Percentiles rank a stretch among this genome's conserved stretches.
Evolutionary conservation across 768 basidiomycete genomes (phyloP).

Genomic region (Calocybe indica): DNA sequence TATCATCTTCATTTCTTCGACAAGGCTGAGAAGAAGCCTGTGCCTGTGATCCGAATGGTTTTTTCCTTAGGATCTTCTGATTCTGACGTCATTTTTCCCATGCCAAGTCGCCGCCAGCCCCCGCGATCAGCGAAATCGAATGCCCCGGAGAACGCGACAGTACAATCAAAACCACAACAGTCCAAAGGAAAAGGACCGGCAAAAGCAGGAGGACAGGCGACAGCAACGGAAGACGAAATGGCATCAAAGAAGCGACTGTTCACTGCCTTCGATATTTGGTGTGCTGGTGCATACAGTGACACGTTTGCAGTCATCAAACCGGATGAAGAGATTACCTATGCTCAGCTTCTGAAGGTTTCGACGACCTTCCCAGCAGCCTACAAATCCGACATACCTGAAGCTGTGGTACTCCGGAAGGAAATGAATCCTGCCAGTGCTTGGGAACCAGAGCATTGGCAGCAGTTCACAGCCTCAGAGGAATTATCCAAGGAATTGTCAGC

Average conservation of each 20-base stretch:
- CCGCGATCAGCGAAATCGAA: no score
- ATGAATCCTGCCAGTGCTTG: neutral
- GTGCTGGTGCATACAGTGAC: neutral
- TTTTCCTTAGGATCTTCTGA: slow-evolving; percentile 4
- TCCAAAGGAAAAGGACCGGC: no score
- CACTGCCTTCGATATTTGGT: slow-evolving; percentile 2
- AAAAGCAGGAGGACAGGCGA: neutral
- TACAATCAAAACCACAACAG: no score
- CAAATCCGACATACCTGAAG: neutral
- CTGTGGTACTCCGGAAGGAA: neutral
- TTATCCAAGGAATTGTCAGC: no score
- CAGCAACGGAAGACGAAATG: no score
- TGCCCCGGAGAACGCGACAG: no score
- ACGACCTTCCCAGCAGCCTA: neutral
- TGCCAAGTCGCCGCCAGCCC: no score
- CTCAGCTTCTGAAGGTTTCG: neutral
- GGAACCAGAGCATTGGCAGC: no score
- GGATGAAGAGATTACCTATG: neutral
- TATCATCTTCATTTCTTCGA: slow-evolving; percentile 12
- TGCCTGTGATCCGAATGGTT: slow-evolving; percentile 10
- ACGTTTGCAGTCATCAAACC: neutral
- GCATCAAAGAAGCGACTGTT: neutral
- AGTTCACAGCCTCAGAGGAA: no score
- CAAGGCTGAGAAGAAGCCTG: slow-evolving; percentile 1
- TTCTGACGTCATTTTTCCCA: neutral